Evolutionary conservation across 1,284 basidiomycete genomes (phyloP), one percentile per base, ranked within the genome.

Genomic region (Sporisorium sorghi): DNA sequence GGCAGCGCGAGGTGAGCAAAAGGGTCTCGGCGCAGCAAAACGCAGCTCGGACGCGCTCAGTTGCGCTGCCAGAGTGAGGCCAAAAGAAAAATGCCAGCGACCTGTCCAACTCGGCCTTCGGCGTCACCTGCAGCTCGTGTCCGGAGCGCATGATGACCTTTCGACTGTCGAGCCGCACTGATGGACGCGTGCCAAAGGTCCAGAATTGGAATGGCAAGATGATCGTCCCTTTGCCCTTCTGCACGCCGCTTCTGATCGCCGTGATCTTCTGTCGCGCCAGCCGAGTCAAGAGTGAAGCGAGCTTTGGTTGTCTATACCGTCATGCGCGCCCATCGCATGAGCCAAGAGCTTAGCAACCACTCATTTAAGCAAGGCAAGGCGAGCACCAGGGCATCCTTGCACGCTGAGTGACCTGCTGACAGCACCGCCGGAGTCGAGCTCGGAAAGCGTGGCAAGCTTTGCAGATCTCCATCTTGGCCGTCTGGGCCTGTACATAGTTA

Each of bases 101-200:
- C 46, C 47, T 58, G 55, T 61, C 64, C 59, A 58, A 48, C 67
- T 70, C 67, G 67, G 67, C 67, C 59, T 35, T 70, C 67, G 67
- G 67, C 33, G 49, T 70, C 39, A 42, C 39, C 48, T 60, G 67
- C 67, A 70, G 42, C 32, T 37, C 53, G 54, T 52, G 61, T 63
- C 61, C 67, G 61, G 67, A 48, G 37, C 44, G 61, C 67, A 70
- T 64, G 14, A 12, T 32, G 9, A 5, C 6, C 5, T 7, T n/a
- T n/a, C n/a, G n/a, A n/a, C n/a, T n/a, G n/a, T n/a, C n/a, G n/a
- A n/a, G n/a, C n/a, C n/a, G n/a, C n/a, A n/a, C n/a, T n/a, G n/a
- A n/a, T n/a, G n/a, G n/a, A n/a, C n/a, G n/a, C n/a, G n/a, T n/a
- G n/a, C n/a, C n/a, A n/a, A n/a, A n/a, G n/a, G n/a, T 19, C n/a